A percentile compares a stretch with the other conserved stretches of the same genome.
These are phyloP conservation scores for Amaranthus palmeri DNA, from an alignment of 148 eudicot species.

Conservation along the genomic window DNA sequence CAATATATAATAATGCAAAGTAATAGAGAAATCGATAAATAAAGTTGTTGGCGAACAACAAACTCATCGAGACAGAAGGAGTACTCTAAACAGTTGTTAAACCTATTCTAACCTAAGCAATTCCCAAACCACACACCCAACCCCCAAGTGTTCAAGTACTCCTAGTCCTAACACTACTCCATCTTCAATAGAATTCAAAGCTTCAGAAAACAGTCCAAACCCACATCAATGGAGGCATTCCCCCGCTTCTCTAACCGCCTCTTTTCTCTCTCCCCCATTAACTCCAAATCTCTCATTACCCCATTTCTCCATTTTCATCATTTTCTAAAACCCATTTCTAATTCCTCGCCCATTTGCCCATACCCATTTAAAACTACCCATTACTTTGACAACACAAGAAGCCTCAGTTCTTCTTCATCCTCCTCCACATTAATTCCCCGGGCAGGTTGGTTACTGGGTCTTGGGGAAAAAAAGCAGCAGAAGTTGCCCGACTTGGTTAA, in stretches of 20 bases:
- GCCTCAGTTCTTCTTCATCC: slow-evolving; percentile 28
- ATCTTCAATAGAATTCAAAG: no score
- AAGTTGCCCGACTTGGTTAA: slow-evolving; percentile 58
- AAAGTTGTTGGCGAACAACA: no score
- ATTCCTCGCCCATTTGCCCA: slow-evolving; percentile 14
- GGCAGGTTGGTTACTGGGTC: slow-evolving; percentile 75
- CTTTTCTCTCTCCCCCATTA: slow-evolving; percentile 31
- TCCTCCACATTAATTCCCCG: slow-evolving; percentile 20
- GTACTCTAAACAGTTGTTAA: no score
- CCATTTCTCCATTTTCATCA: slow-evolving; percentile 25
- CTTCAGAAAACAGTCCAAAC: not conserved
- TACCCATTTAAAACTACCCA: slow-evolving; percentile 24
- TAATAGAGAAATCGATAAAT: no score
- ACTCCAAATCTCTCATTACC: slow-evolving; percentile 22
- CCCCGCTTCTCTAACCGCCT: slow-evolving; percentile 57
- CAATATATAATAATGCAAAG: no score
- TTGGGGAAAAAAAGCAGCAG: slow-evolving; percentile 47
- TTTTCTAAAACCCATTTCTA: slow-evolving; percentile 21
- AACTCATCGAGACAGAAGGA: no score
- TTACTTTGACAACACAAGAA: slow-evolving; percentile 19
- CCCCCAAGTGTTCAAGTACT: no score
- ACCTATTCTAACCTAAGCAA: no score
- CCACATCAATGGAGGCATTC: slow-evolving; percentile 48
- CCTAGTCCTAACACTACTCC: not conserved
- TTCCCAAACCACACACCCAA: no score